These are phyloP conservation scores for Micromonas commoda DNA, from an alignment of 139 green algal genomes.

Conservation along the genomic window DNA sequence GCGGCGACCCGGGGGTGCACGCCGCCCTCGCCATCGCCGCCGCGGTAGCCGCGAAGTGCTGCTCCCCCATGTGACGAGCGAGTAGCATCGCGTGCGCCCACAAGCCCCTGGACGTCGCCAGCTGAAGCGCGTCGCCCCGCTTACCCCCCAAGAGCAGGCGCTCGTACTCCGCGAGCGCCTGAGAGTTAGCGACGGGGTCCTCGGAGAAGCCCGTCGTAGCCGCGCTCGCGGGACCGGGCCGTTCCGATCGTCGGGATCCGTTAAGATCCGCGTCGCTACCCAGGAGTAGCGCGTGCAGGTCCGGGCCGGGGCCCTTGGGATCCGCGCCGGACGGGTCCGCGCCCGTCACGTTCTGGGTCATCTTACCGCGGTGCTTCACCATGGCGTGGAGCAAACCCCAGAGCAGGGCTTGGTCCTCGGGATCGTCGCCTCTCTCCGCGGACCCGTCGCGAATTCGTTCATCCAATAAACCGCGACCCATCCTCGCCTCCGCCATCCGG, in stretches of 20 bases:
- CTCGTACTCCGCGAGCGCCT: background rate
- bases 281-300: too few species aligned
- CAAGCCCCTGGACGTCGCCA: background rate
- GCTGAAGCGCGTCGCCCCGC: background rate
- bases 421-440: too few species aligned
- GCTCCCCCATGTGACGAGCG: background rate
- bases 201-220: background rate
- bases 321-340: background rate
- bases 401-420: background rate
- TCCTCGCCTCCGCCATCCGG: background rate
- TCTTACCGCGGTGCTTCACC: background rate
- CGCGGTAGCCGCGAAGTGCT: background rate
- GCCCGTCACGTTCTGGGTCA: background rate
- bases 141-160: background rate
- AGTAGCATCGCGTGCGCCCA: conserved; percentile 9
- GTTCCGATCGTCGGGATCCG: too few species aligned
- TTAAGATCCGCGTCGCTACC: too few species aligned
- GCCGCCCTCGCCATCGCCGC: background rate
- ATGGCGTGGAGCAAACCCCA: background rate
- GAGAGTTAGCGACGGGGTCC: background rate
- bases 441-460: too few species aligned
- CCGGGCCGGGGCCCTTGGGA: too few species aligned
- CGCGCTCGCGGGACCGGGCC: too few species aligned
- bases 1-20: conserved; percentile 42
- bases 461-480: too few species aligned